phyloP scores from a whole-genome alignment of 257 asterid species.

The Galeopsis tetrahit region DNA sequence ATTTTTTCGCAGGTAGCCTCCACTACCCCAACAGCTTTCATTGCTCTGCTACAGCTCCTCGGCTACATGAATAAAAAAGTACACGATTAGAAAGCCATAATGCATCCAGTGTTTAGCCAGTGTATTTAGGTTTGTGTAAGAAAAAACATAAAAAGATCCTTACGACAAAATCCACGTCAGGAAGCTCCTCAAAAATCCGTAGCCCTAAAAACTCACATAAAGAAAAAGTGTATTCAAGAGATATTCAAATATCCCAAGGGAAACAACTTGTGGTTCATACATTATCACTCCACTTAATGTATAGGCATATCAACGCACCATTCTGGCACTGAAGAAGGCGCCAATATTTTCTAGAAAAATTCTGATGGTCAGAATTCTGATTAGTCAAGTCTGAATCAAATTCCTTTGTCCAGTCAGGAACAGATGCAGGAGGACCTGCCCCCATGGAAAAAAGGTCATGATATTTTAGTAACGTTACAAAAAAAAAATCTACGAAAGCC shows the following conservation, averaged over 20 bases:
- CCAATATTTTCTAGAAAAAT: slow-evolving; percentile 83
- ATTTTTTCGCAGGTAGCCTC: slow-evolving; percentile 91
- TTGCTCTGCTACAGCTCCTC: slow-evolving; percentile 91
- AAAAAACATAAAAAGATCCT: slow-evolving; percentile 32
- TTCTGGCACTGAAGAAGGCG: slow-evolving; percentile 94
- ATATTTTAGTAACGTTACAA: slow-evolving; percentile 26
- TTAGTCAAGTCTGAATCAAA: slow-evolving; percentile 67
- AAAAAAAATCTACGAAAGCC: slow-evolving; percentile 24
- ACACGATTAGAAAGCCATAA: slow-evolving; percentile 31
- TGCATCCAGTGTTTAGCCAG: slow-evolving; percentile 31
- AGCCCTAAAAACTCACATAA: slow-evolving; percentile 64
- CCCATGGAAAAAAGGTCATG: slow-evolving; percentile 32
- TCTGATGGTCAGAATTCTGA: slow-evolving; percentile 67
- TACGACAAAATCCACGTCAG: slow-evolving; percentile 83
- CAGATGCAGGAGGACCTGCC: slow-evolving; percentile 83
- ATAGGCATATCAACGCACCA: slow-evolving; percentile 49
- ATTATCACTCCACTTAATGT: slow-evolving; percentile 18
- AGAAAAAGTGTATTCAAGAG: slow-evolving; percentile 30
- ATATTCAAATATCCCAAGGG: slow-evolving; percentile 23
- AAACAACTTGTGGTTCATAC: slow-evolving; percentile 19
- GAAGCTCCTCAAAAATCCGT: slow-evolving; percentile 90
- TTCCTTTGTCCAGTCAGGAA: slow-evolving; percentile 89
- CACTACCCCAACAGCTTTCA: slow-evolving; percentile 94
- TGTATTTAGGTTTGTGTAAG: slow-evolving; percentile 10
- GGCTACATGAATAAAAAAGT: slow-evolving; percentile 61